phyloP scores from a whole-genome alignment of 108 stramenopile species.

The Asterionellopsis glacialis region DNA sequence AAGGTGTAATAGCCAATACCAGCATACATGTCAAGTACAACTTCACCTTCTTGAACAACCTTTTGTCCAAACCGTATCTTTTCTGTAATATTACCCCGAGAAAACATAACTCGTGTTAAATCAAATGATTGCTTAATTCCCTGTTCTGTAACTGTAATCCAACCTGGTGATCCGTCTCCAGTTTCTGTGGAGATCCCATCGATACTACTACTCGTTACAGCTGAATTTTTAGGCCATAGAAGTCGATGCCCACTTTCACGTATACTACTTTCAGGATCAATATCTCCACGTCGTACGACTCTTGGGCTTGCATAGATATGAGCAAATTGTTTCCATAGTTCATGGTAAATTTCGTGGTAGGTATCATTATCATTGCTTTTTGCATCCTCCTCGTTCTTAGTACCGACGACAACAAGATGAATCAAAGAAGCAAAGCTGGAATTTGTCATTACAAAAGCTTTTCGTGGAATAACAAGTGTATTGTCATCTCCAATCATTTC shows the following conservation, averaged over 20 bases:
- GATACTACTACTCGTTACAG: too few species aligned
- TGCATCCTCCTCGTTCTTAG: background rate
- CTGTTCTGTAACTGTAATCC: constrained; percentile 93
- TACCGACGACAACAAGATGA: too few species aligned
- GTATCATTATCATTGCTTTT: background rate
- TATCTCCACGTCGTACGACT: constrained; percentile 66
- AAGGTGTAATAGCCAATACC: constrained; percentile 97
- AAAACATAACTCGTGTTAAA: constrained; percentile 93
- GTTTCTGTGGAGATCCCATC: constrained; percentile 17
- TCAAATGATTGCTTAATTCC: constrained; percentile 88
- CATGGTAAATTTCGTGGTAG: background rate
- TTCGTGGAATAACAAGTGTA: constrained; percentile 59
- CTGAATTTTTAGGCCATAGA: constrained; percentile 50
- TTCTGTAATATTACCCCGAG: constrained; percentile 90
- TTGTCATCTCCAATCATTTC: constrained; percentile 79
- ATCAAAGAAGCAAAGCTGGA: background rate
- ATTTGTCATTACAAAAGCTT: constrained; percentile 31
- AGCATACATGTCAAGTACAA: constrained; percentile 90
- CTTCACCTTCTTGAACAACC: constrained; percentile 63
- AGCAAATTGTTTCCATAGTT: constrained; percentile 54
- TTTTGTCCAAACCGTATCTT: constrained; percentile 80
- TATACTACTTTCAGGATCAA: constrained; percentile 66
- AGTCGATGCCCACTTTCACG: constrained; percentile 75
- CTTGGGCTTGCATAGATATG: constrained; percentile 31
- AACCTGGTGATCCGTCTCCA: constrained; percentile 54